Conservation (phyloP, 495 filamentous ascomycete species). For the Saxophila tyrrhenica region DNA sequence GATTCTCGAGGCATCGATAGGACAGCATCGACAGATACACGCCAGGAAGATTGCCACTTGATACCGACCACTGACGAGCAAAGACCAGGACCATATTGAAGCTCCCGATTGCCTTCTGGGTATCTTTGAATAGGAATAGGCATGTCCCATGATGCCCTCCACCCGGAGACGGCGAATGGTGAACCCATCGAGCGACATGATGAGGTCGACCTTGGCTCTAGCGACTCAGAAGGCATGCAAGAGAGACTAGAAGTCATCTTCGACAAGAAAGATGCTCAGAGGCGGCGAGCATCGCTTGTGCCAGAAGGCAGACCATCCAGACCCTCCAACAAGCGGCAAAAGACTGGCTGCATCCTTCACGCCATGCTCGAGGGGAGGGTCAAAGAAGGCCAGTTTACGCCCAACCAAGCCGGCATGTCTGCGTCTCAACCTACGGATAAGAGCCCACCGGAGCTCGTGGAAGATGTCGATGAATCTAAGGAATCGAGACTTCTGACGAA, state of each 20-base stretch:
- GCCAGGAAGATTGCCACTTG: too few relatives aligned
- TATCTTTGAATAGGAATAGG: too few relatives aligned
- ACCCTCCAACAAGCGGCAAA: constrained; percentile 33
- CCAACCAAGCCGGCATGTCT: constrained; percentile 18
- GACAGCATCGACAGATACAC: too few relatives aligned
- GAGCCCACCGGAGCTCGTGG: constrained; percentile 5
- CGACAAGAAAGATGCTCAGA: constrained; percentile 55
- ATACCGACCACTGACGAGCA: too few relatives aligned
- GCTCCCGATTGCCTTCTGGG: too few relatives aligned
- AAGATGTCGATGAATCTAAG: constrained; percentile 27
- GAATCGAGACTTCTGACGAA: constrained; percentile 72
- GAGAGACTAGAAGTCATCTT: constrained; percentile 55
- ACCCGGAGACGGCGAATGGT: constrained; percentile 1
- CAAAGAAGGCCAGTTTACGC: constrained; percentile 31
- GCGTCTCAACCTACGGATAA: constrained; percentile 31
- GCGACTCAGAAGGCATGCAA: constrained; percentile 30
- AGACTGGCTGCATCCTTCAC: constrained; percentile 74
- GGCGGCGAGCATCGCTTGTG: constrained; percentile 77
- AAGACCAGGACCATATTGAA: too few relatives aligned
- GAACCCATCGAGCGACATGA: neutral
- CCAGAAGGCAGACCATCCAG: constrained; percentile 37
- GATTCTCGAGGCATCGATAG: too few relatives aligned
- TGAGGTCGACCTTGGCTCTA: neutral
- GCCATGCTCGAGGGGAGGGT: constrained; percentile 49
- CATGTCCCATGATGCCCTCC: neutral